A percentile compares a stretch with the other conserved stretches of the same genome.
Conservation (phyloP, 805 yeast species). For the Candida palmyrensis region DNA sequence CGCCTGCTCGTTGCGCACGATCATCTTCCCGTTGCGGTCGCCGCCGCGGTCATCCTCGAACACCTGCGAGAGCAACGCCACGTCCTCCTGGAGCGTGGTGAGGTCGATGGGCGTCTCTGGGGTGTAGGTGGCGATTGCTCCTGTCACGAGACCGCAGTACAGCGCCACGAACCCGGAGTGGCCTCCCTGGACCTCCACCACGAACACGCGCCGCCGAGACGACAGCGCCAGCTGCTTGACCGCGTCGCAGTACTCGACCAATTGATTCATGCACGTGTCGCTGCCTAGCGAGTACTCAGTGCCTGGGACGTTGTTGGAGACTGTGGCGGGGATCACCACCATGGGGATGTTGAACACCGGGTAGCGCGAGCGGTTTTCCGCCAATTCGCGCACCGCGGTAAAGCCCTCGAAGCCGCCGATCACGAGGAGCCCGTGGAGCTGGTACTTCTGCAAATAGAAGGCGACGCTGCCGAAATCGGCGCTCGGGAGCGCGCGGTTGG, state of each 20-base stretch:
- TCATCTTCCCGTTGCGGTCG: slow-evolving; percentile 62
- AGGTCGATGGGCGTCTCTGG: slow-evolving; percentile 68
- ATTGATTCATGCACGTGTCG: slow-evolving; percentile 69
- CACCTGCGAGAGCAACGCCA: slow-evolving; percentile 52
- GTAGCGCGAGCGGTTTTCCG: slow-evolving; percentile 52
- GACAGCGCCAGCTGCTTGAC: slow-evolving; percentile 76
- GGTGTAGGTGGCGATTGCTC: slow-evolving; percentile 70
- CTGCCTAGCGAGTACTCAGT: slow-evolving; percentile 74
- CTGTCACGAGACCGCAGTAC: slow-evolving; percentile 60
- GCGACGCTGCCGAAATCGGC: slow-evolving; percentile 71
- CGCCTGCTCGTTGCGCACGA: slow-evolving; percentile 63
- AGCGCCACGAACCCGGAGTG: slow-evolving; percentile 77
- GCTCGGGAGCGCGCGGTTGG: slow-evolving; percentile 66
- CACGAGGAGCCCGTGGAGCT: slow-evolving; percentile 64
- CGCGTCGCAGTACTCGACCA: slow-evolving; percentile 72
- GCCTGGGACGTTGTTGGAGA: slow-evolving; percentile 79
- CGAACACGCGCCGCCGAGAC: slow-evolving; percentile 72
- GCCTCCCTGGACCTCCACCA: slow-evolving; percentile 84
- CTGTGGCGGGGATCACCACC: slow-evolving; percentile 74
- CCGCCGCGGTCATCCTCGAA: slow-evolving; percentile 61
- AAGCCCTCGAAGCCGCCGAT: slow-evolving; percentile 85
- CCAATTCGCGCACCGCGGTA: slow-evolving; percentile 63
- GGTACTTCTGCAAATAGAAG: slow-evolving; percentile 61
- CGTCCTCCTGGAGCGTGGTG: slow-evolving; percentile 59
- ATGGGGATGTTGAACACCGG: slow-evolving; percentile 75